Conservation (phyloP, 2,329 filamentous ascomycete species). For the Onygenales sp. region DNA sequence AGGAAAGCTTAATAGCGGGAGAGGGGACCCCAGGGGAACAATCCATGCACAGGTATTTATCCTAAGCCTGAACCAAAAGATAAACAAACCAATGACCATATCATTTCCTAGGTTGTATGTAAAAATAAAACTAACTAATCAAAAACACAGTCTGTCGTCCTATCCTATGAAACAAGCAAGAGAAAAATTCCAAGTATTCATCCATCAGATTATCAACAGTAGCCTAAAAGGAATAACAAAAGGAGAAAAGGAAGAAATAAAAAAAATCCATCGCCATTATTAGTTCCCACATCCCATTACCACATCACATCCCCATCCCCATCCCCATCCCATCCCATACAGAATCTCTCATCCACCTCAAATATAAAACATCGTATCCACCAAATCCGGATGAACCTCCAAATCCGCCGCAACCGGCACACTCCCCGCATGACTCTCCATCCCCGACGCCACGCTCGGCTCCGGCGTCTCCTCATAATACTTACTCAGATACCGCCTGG, state of each 20-base stretch:
- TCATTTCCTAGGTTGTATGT: no score
- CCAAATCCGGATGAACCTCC: conserved; percentile 19
- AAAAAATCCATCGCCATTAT: conserved; percentile 7
- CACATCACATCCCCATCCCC: no score
- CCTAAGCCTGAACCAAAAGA: no score
- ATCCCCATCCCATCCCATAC: not conserved
- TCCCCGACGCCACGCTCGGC: conserved; percentile 18
- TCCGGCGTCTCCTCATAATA: conserved; percentile 42
- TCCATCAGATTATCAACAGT: not conserved
- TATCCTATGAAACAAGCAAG: not conserved
- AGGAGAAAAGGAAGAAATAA: not conserved
- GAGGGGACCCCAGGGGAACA: no score
- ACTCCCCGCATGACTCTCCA: conserved; percentile 1
- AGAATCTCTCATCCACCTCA: conserved; percentile 1
- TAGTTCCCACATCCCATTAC: not conserved
- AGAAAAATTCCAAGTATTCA: not conserved
- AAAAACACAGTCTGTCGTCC: no score
- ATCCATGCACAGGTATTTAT: no score
- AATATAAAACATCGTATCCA: conserved; percentile 31
- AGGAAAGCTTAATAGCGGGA: no score
- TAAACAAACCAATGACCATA: no score
- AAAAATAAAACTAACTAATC: no score
- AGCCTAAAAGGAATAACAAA: not conserved
- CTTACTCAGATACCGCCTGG: conserved; percentile 59
- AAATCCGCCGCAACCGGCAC: conserved; percentile 12